A percentile compares a stretch with the other conserved stretches of the same genome.
Conservation (phyloP, 2,329 filamentous ascomycete genomes). For the Orbilia oligospora region DNA sequence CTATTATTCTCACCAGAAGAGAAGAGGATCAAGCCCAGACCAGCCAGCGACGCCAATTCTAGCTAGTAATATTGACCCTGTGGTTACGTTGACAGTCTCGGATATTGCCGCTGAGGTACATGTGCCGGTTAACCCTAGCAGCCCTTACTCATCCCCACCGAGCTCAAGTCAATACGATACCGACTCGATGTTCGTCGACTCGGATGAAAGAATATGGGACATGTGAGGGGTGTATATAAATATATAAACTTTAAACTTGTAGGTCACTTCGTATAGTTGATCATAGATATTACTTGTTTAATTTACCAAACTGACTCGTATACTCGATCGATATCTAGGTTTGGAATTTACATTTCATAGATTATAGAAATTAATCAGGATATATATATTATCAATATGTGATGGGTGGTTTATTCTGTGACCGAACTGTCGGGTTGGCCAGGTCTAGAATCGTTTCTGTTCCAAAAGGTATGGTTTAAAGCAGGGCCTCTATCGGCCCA, state of each 20-base stretch:
- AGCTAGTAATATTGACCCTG: conserved; percentile 55
- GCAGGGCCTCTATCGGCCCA: background rate
- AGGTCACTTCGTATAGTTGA: background rate
- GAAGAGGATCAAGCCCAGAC: conserved; percentile 39
- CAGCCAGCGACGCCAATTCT: conserved; percentile 45
- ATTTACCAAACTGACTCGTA: background rate
- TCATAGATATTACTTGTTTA: background rate
- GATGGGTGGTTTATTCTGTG: background rate
- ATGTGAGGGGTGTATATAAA: conserved; percentile 1
- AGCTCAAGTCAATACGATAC: conserved; percentile 37
- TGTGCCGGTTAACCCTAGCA: conserved; percentile 45
- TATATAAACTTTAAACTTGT: background rate
- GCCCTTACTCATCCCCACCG: conserved; percentile 56
- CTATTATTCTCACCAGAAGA: conserved; percentile 33
- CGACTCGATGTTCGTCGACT: conserved; percentile 40
- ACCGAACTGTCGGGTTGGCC: background rate
- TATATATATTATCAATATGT: background rate
- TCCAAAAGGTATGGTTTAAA: conserved; percentile 1
- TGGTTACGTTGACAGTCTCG: conserved; percentile 46
- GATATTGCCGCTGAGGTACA: conserved; percentile 58
- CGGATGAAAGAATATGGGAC: conserved; percentile 36
- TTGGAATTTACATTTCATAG: background rate
- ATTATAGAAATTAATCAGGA: background rate
- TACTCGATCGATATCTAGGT: background rate
- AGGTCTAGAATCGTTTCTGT: conserved; percentile 15